Conservation (phyloP, 2,329 filamentous ascomycete genomes). For the Ceratocystis diversiconidia region DNA sequence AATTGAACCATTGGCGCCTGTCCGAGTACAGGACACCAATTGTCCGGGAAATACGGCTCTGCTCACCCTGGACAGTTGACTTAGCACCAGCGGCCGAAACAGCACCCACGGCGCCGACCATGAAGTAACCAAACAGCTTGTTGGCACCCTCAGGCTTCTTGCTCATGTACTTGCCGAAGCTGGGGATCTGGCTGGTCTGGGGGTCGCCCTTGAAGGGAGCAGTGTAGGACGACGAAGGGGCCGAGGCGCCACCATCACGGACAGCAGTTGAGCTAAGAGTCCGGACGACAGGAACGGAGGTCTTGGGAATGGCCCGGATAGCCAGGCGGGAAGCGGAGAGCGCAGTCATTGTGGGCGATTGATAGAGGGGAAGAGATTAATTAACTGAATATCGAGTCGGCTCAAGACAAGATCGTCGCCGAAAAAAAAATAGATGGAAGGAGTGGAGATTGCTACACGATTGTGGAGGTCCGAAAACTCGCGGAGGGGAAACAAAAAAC, state of each 20-base stretch:
- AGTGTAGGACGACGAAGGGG: conserved; percentile 36
- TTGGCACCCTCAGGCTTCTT: conserved; percentile 54
- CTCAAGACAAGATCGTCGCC: conserved; percentile 2
- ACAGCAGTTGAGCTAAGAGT: conserved; percentile 42
- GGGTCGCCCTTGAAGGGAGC: conserved; percentile 49
- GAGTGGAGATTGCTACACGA: conserved; percentile 17
- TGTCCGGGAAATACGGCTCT: conserved; percentile 6
- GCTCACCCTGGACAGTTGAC: conserved; percentile 92
- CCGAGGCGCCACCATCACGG: conserved; percentile 29
- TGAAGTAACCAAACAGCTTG: conserved; percentile 92
- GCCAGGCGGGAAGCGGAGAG: conserved; percentile 56
- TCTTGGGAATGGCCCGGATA: conserved; percentile 42
- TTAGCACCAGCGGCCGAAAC: conserved; percentile 88
- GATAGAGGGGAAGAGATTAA: conserved; percentile 11
- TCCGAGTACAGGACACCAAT: conserved; percentile 6
- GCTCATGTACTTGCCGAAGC: conserved; percentile 78
- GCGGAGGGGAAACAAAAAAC: conserved; percentile 20
- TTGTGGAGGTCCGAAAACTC: conserved; percentile 19
- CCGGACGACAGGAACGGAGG: conserved; percentile 32
- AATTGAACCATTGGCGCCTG: conserved; percentile 19
- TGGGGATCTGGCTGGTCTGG: conserved; percentile 59
- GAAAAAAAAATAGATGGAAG: background rate
- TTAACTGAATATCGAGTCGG: background rate
- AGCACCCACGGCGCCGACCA: conserved; percentile 91
- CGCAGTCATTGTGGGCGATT: conserved; percentile 46